phyloP scores from a whole-genome alignment of 352 stramenopile genomes.

The Phytophthora idaei region DNA sequence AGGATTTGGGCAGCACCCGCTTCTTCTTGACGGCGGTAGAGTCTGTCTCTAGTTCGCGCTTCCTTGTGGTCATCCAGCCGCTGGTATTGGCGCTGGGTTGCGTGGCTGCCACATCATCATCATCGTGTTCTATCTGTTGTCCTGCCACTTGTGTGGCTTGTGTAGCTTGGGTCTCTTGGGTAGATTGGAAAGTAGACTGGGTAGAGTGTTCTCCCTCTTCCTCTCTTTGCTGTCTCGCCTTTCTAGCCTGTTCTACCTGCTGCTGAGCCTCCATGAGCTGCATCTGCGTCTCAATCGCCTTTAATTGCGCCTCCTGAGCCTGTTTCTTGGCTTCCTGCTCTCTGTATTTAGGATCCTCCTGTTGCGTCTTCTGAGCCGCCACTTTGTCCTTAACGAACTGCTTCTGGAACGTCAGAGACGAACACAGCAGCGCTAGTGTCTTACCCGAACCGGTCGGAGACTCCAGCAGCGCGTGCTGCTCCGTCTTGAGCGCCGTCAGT shows the following conservation, averaged over 20 bases:
- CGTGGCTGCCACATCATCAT: constrained; percentile 34
- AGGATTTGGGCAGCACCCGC: constrained; percentile 32
- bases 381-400: constrained; percentile 55
- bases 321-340: constrained; percentile 25
- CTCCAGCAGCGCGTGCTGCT: constrained; percentile 85
- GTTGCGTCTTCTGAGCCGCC: constrained; percentile 10
- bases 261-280: constrained; percentile 30
- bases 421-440: constrained; percentile 86
- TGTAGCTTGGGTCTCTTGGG: constrained; percentile 14
- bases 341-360: constrained; percentile 7
- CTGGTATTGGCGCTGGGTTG: constrained; percentile 16
- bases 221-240: constrained; percentile 7
- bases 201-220: constrained; percentile 5
- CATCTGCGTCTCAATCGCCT: constrained; percentile 24
- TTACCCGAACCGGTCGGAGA: constrained; percentile 87
- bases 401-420: constrained; percentile 79
- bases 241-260: constrained; percentile 30
- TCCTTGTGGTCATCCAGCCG: constrained; percentile 27
- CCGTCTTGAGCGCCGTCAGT: constrained; percentile 75
- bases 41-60: constrained; percentile 21
- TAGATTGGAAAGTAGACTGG: constrained; percentile 13
- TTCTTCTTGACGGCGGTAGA: constrained; percentile 26
- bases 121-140: constrained; percentile 12
- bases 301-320: constrained; percentile 23
- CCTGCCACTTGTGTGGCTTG: constrained; percentile 4